Evolutionary conservation across 1,284 basidiomycete species (phyloP).

Genomic region (Leccinum solheimii): DNA sequence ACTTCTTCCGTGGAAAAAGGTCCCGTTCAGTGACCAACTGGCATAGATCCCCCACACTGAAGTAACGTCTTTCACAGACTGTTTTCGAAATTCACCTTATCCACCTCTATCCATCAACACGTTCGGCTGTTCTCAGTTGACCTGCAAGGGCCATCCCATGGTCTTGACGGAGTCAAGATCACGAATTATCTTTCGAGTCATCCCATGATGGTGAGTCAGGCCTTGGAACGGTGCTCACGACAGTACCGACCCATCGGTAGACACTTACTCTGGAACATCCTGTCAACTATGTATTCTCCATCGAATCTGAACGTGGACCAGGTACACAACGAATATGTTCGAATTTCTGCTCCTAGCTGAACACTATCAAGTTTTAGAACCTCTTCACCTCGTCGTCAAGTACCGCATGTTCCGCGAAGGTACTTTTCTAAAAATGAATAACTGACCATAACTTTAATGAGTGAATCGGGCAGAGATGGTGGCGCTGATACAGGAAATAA

Average conservation of each 20-base stretch:
- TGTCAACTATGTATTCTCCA: conserved; percentile 70
- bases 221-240: background rate
- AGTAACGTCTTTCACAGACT: conserved; percentile 45
- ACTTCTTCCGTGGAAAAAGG: conserved; percentile 78
- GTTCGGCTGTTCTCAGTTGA: conserved; percentile 64
- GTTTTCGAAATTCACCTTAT: conserved; percentile 79
- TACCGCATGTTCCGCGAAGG: conserved; percentile 79
- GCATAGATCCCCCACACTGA: background rate
- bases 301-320: conserved; percentile 60
- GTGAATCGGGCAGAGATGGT: conserved; percentile 54
- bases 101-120: conserved; percentile 68
- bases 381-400: conserved; percentile 59
- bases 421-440: conserved; percentile 30
- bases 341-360: conserved; percentile 8
- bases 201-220: conserved; percentile 41
- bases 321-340: conserved; percentile 39
- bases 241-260: conserved; percentile 38
- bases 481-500: conserved; percentile 52
- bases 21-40: conserved; percentile 27
- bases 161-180: conserved; percentile 52
- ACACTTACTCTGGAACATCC: conserved; percentile 69
- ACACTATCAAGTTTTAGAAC: conserved; percentile 51
- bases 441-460: conserved; percentile 2
- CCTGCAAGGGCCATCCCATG: conserved; percentile 46
- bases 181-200: conserved; percentile 44